These are phyloP conservation scores for Jatropha curcas DNA, from an alignment of 345 rosid genomes.

Conservation along the genomic window DNA sequence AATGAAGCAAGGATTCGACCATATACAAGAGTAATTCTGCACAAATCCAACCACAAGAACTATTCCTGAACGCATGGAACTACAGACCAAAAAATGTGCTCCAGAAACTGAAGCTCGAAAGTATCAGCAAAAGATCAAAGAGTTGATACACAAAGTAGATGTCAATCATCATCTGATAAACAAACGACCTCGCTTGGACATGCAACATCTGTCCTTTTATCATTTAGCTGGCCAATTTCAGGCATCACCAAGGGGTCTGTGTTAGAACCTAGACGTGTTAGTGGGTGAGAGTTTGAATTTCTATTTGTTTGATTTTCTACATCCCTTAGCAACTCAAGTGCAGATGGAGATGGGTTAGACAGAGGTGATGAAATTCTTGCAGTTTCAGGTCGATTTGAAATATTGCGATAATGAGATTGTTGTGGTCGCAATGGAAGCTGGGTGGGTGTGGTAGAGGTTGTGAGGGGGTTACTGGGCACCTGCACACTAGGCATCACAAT, in stretches of 20 bases:
- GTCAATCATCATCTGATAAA: constrained; percentile 61
- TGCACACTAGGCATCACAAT: constrained; percentile 18
- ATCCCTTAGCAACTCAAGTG: constrained; percentile 24
- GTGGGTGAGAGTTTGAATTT: constrained; percentile 8
- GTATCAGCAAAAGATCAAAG: neutral
- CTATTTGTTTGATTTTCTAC: constrained; percentile 18
- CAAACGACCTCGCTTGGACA: constrained; percentile 40
- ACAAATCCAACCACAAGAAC: neutral
- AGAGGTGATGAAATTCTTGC: constrained; percentile 12
- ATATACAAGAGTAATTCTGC: constrained; percentile 3
- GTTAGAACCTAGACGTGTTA: constrained; percentile 12
- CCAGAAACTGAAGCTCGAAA: neutral
- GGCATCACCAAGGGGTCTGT: constrained; percentile 4
- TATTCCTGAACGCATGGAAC: neutral
- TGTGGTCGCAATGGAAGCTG: constrained; percentile 13
- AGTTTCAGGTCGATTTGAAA: constrained; percentile 9
- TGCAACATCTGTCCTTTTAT: neutral
- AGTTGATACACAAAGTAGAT: neutral
- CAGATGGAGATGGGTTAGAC: constrained; percentile 19
- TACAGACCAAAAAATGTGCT: neutral
- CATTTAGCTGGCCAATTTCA: constrained; percentile 15
- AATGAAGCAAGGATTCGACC: neutral
- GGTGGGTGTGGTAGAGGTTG: constrained; percentile 15
- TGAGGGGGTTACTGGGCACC: constrained; percentile 8
- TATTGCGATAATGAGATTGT: constrained; percentile 15